Base-by-base conservation (phyloP, 2,329 filamentous ascomycete genomes). In the Phaeosphaeriaceae sp. region DNA sequence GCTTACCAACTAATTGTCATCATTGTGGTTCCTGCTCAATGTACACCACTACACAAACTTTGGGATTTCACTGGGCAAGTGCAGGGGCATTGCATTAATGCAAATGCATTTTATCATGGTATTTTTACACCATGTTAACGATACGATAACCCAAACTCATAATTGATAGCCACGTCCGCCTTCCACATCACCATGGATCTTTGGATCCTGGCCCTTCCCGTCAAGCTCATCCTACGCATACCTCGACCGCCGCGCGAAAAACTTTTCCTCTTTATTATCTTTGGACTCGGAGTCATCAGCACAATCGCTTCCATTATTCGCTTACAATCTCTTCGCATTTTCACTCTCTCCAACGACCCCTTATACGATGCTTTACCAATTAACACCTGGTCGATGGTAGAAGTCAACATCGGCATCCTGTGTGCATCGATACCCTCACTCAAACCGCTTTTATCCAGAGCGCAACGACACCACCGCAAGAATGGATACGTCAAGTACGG, bases 131-230 rank as follows among this genome's bases (percentile, higher is more conserved):
- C 30, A 41, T 15, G 6, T 9, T 9, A 16, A 15, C 23, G n/a
- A 30, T 16, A 20, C 21, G 12, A 29, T 26, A 8, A 17, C 4
- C 13, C 4, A 28, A n/a, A 23, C 54, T 48, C 43, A 57, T 42
- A 6, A 16, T 21, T 7, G 23, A 9, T 39, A 67, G 64, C 54
- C n/a, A 61, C 60, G 2, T 60, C 92, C 0, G 90, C 90, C 0
- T 85, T 96, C 70, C 96, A 96, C 73, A 89, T 96, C 60, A 84
- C 92, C 51, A 95, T 91, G 30, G 91, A 96, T 66, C 77, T 96
- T 38, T 89, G 89, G 41, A 90, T 96, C 43, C 78, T 97, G 17
- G 86, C 92, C 26, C 77, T 96, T 9, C 92, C 92, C 0, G 88
- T 96, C 56, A 92, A 91, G 1, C 87, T 96, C 13, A 77, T 96